Conservation (phyloP, 768 basidiomycete species). For the Hygrophorus russula region DNA sequence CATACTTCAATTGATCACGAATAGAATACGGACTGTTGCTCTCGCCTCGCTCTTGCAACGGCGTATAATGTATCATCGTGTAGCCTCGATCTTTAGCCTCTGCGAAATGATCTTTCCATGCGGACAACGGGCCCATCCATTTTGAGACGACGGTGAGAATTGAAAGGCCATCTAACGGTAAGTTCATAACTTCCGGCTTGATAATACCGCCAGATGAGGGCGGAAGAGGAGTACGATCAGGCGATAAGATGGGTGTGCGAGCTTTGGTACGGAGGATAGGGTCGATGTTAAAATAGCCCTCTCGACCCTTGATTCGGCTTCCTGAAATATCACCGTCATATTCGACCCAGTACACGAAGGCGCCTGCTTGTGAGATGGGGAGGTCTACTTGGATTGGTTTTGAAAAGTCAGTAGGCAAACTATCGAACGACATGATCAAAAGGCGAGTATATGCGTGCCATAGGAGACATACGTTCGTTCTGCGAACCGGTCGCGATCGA, state of each 20-base stretch:
- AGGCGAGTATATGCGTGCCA: neutral
- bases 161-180: slow-evolving; percentile 81
- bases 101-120: slow-evolving; percentile 72
- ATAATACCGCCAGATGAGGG: slow-evolving; percentile 44
- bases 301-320: slow-evolving; percentile 65
- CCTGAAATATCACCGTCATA: slow-evolving; percentile 57
- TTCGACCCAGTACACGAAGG: slow-evolving; percentile 92
- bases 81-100: slow-evolving; percentile 87
- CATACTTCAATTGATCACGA: slow-evolving; percentile 75
- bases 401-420: slow-evolving; percentile 76
- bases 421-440: slow-evolving; percentile 17
- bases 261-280: slow-evolving; percentile 71
- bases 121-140: slow-evolving; percentile 85
- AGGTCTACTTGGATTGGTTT: slow-evolving; percentile 91
- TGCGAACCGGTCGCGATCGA: slow-evolving; percentile 63
- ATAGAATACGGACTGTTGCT: slow-evolving; percentile 93
- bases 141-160: slow-evolving; percentile 91
- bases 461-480: slow-evolving; percentile 50
- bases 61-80: slow-evolving; percentile 97
- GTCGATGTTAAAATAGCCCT: slow-evolving; percentile 96
- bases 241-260: slow-evolving; percentile 63
- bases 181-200: slow-evolving; percentile 40
- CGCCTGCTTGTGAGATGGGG: slow-evolving; percentile 93
- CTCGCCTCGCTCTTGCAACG: slow-evolving; percentile 83
- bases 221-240: slow-evolving; percentile 38